A percentile compares a stretch with the other conserved stretches of the same genome.
phyloP scores from a whole-genome alignment of 208 protist genomes.

The Trypanosomatidae sp. region DNA sequence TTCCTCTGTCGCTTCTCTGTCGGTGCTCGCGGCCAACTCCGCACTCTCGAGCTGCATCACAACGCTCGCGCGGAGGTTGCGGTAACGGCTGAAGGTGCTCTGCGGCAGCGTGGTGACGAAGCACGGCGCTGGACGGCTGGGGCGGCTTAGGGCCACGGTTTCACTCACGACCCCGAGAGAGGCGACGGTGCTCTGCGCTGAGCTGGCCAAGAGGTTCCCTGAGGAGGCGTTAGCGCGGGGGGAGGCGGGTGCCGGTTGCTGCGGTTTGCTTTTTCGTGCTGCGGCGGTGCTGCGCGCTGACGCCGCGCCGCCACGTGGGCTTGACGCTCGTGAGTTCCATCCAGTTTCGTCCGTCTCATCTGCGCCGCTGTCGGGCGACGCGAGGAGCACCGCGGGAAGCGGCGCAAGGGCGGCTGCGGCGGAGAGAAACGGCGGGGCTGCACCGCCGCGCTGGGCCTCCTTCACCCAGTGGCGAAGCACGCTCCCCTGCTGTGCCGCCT shows the following conservation, averaged over 20 bases:
- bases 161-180: too few relatives aligned
- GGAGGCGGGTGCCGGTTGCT: too few relatives aligned
- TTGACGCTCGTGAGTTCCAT: too few relatives aligned
- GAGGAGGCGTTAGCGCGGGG: too few relatives aligned
- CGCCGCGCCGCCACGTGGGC: too few relatives aligned
- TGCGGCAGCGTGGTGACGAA: slow-evolving; percentile 27
- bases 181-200: background rate
- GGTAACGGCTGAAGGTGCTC: slow-evolving; percentile 21
- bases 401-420: slow-evolving; percentile 7
- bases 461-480: slow-evolving; percentile 11
- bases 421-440: slow-evolving; percentile 19
- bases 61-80: slow-evolving; percentile 11
- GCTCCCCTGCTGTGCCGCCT: slow-evolving; percentile 3
- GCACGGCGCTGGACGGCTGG: slow-evolving; percentile 15
- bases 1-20: background rate
- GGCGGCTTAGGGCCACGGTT: background rate
- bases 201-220: too few relatives aligned
- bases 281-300: too few relatives aligned
- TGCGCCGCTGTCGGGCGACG: background rate
- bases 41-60: slow-evolving; percentile 17
- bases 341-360: background rate
- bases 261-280: too few relatives aligned
- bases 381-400: background rate
- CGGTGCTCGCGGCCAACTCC: slow-evolving; percentile 9
- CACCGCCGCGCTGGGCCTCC: slow-evolving; percentile 4